Percentiles rank a stretch among this genome's conserved stretches.
These are phyloP conservation scores for Murraya koenigii DNA, from an alignment of 345 rosid species.

Conservation along the genomic window DNA sequence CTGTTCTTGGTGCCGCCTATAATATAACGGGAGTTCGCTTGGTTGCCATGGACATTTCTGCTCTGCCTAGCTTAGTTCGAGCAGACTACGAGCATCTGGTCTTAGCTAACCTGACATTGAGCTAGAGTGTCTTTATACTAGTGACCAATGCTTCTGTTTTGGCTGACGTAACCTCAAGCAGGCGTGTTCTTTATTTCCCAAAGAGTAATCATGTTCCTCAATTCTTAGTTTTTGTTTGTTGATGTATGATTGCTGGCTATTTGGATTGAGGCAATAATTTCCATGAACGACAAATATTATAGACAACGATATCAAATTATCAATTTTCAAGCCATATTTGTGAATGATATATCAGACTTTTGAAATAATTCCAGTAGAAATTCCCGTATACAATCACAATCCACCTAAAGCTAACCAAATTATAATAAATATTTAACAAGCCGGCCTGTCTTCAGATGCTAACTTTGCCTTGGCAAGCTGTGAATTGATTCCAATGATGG, in stretches of 20 bases:
- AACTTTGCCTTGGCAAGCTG: neutral
- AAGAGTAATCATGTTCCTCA: no score
- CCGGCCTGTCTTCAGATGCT: conserved; percentile 1
- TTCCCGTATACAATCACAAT: neutral
- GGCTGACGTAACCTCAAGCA: no score
- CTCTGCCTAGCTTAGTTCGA: no score
- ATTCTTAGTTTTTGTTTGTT: no score
- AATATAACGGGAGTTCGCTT: no score
- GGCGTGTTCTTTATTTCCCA: no score
- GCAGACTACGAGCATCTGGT: no score
- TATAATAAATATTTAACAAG: neutral
- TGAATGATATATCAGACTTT: neutral
- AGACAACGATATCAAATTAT: neutral
- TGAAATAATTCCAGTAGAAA: neutral
- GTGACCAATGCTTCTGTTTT: no score
- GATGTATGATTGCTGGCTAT: neutral
- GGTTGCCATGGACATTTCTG: no score
- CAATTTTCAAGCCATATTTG: neutral
- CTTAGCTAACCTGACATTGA: no score
- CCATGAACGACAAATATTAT: neutral
- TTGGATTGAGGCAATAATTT: neutral
- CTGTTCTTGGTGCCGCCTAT: no score
- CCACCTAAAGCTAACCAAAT: neutral
- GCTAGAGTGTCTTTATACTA: no score
- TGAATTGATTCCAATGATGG: neutral